phyloP scores from a whole-genome alignment of 192 early-diverging fungal genomes.

The Coemansia pectinata region DNA sequence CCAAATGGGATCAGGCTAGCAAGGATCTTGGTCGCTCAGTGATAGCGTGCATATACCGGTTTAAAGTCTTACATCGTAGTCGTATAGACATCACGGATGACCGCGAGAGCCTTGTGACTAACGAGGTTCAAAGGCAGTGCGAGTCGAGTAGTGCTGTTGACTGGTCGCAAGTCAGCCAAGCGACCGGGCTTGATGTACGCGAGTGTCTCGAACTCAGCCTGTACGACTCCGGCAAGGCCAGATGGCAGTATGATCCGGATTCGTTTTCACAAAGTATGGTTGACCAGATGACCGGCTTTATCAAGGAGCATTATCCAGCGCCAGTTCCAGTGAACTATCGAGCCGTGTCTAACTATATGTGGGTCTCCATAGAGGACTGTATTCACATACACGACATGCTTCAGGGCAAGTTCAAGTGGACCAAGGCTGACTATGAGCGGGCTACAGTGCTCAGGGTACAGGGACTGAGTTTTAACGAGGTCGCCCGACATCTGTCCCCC shows the following conservation, averaged over 20 bases:
- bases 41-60: not conserved
- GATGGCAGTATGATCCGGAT: conserved; percentile 1
- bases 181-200: not conserved
- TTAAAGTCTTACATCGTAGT: not conserved
- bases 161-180: conserved; percentile 1
- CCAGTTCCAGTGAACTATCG: conserved; percentile 8
- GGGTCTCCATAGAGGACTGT: conserved; percentile 16
- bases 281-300: conserved; percentile 15
- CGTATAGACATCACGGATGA: not conserved
- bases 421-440: not conserved
- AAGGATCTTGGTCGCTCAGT: not conserved
- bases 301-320: conserved; percentile 9
- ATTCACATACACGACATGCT: conserved; percentile 2
- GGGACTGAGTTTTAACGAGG: conserved; percentile 8
- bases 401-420: conserved; percentile 14
- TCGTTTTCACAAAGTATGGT: conserved; percentile 3
- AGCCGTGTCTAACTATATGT: conserved; percentile 29
- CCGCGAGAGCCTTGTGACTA: not conserved
- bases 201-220: conserved; percentile 10
- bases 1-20: not conserved
- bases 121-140: not conserved
- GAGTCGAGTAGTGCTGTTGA: not conserved
- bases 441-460: not conserved
- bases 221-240: not conserved
- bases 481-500: conserved; percentile 12